phyloP scores from a whole-genome alignment of 2,329 filamentous ascomycete genomes.

The Lachnellula hyalina region DNA sequence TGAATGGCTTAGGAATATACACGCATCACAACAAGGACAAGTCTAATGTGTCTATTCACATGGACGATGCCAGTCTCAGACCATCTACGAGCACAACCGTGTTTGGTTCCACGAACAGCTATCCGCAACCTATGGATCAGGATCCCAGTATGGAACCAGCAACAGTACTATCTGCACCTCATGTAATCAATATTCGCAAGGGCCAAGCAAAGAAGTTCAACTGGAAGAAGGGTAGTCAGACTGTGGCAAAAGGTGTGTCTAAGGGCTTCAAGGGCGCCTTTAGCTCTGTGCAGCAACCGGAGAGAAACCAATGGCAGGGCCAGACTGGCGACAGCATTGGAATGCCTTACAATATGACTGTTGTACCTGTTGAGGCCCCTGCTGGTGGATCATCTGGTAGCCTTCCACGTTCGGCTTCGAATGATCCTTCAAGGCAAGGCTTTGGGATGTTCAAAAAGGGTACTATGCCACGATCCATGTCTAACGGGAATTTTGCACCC shows the following conservation, averaged over 20 bases:
- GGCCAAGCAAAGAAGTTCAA: conserved; percentile 91
- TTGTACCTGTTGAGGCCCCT: conserved; percentile 46
- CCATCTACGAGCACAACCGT: conserved; percentile 36
- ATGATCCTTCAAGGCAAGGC: conserved; percentile 35
- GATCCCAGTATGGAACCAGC: conserved; percentile 29
- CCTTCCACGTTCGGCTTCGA: conserved; percentile 22
- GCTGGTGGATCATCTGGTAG: conserved; percentile 20
- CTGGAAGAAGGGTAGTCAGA: conserved; percentile 96
- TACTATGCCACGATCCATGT: conserved; percentile 45
- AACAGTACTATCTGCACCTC: conserved; percentile 52
- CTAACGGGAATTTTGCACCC: conserved; percentile 33
- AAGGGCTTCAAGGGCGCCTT: conserved; percentile 94
- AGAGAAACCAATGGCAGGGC: conserved; percentile 47
- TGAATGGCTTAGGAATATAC: conserved; percentile 62
- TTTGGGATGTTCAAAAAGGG: conserved; percentile 63
- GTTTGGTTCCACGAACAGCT: conserved; percentile 23
- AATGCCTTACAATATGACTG: conserved; percentile 65
- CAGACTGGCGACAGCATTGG: conserved; percentile 60
- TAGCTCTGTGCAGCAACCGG: conserved; percentile 40
- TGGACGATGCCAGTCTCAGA: conserved; percentile 34
- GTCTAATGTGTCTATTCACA: conserved; percentile 30
- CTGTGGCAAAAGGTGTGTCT: conserved; percentile 86
- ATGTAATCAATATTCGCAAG: conserved; percentile 91
- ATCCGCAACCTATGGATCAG: conserved; percentile 31
- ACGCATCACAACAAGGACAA: conserved; percentile 46